Conservation (phyloP, 2,329 filamentous ascomycete genomes). For the Emericellopsis cladophorae region DNA sequence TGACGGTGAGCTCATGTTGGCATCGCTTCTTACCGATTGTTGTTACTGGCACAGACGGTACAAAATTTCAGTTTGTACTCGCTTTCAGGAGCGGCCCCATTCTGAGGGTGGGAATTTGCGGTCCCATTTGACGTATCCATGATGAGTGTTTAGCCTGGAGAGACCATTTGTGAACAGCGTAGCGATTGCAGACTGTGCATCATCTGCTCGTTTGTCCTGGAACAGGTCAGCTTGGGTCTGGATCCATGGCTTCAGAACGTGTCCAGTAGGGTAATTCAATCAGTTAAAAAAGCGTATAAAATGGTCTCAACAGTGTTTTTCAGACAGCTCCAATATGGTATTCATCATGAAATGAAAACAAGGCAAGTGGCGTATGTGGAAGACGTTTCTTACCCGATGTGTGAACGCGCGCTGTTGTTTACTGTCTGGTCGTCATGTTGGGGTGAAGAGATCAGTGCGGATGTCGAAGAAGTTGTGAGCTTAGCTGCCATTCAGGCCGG, state of each 20-base stretch:
- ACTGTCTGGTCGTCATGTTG: no score
- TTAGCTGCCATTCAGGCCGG: no score
- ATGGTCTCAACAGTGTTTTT: conserved; percentile 48
- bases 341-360: conserved; percentile 25
- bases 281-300: conserved; percentile 25
- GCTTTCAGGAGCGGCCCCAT: conserved; percentile 34
- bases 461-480: no score
- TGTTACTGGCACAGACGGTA: conserved; percentile 97
- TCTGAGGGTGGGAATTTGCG: conserved; percentile 17
- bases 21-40: conserved; percentile 62
- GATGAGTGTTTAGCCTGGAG: conserved; percentile 6
- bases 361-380: no score
- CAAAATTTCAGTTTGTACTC: conserved; percentile 91
- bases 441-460: no score
- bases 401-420: no score
- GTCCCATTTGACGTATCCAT: conserved; percentile 32
- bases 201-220: conserved; percentile 4
- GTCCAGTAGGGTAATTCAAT: conserved; percentile 6
- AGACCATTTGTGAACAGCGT: conserved; percentile 1
- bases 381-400: no score
- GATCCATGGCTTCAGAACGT: not conserved
- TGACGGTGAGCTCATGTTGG: no score
- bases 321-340: conserved; percentile 69
- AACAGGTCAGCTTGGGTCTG: conserved; percentile 6
- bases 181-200: conserved; percentile 7